Conservation (phyloP, 768 basidiomycete species). For the Psilocybe azurescens region DNA sequence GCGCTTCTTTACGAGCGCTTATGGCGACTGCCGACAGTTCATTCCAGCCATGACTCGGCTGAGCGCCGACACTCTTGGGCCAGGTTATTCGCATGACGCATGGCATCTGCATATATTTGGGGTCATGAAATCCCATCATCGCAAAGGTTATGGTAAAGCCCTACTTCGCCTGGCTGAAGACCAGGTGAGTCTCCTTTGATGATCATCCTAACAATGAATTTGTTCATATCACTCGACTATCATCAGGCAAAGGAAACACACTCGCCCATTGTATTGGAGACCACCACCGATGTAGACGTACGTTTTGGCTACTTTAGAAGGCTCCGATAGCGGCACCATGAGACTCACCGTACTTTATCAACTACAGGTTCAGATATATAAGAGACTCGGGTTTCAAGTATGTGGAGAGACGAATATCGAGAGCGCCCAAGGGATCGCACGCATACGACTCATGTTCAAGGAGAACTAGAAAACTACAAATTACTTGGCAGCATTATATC, state of each 20-base stretch:
- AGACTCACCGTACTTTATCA: background rate
- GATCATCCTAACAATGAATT: background rate
- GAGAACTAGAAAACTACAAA: background rate
- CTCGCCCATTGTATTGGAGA: constrained; percentile 30
- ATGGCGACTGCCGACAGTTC: constrained; percentile 23
- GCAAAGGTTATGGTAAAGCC: constrained; percentile 33
- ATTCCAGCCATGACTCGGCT: constrained; percentile 24
- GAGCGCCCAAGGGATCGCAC: constrained; percentile 16
- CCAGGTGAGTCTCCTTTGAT: constrained; percentile 19
- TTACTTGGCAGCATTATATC: background rate
- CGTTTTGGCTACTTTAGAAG: background rate
- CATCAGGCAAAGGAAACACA: constrained; percentile 25
- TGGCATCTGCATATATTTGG: constrained; percentile 37
- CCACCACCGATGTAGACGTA: constrained; percentile 32
- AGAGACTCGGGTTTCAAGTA: constrained; percentile 24
- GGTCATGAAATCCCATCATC: constrained; percentile 32
- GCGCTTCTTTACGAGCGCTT: background rate
- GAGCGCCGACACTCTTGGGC: constrained; percentile 22
- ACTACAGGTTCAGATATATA: constrained; percentile 22
- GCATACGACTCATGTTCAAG: constrained; percentile 27
- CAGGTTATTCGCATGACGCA: constrained; percentile 23
- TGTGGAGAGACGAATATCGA: constrained; percentile 23
- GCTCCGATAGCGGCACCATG: no score
- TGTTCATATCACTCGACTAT: background rate
- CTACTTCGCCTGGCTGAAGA: constrained; percentile 30